These are phyloP conservation scores for Penicillium canariense DNA, from an alignment of 495 filamentous ascomycete species.

Conservation along the genomic window DNA sequence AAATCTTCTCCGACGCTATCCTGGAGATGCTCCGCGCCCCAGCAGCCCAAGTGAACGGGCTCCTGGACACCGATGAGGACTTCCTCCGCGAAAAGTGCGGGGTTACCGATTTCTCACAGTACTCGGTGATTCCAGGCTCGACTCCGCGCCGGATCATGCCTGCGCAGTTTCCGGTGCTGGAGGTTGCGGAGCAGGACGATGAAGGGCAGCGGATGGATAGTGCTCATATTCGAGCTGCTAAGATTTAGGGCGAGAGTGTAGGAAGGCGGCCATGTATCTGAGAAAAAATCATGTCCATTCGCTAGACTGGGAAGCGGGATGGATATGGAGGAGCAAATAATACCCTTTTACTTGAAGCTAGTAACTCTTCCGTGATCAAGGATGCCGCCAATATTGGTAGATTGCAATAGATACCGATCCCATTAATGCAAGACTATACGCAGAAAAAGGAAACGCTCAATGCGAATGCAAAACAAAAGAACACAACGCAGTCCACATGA, in stretches of 20 bases:
- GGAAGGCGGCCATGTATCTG: neutral
- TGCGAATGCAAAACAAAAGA: conserved; percentile 13
- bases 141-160: conserved; percentile 79
- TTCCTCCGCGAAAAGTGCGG: conserved; percentile 65
- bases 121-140: conserved; percentile 64
- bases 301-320: too few relatives aligned
- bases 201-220: conserved; percentile 76
- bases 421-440: conserved; percentile 5
- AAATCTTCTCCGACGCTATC: conserved; percentile 78
- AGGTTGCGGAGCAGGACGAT: conserved; percentile 77
- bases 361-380: too few relatives aligned
- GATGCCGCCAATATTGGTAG: neutral
- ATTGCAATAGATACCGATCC: neutral
- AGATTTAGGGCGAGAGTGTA: conserved; percentile 16
- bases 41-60: conserved; percentile 61
- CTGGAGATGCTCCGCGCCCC: conserved; percentile 69
- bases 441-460: conserved; percentile 13
- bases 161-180: conserved; percentile 62
- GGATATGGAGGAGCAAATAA: too few relatives aligned
- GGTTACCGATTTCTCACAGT: conserved; percentile 71
- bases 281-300: too few relatives aligned
- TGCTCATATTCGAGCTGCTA: conserved; percentile 30
- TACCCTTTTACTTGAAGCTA: too few relatives aligned
- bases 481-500: neutral
- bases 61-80: conserved; percentile 76